Percentiles rank a stretch among this genome's conserved stretches.
Conservation (phyloP, 148 eudicot genomes). For the Arbutus unedo region DNA sequence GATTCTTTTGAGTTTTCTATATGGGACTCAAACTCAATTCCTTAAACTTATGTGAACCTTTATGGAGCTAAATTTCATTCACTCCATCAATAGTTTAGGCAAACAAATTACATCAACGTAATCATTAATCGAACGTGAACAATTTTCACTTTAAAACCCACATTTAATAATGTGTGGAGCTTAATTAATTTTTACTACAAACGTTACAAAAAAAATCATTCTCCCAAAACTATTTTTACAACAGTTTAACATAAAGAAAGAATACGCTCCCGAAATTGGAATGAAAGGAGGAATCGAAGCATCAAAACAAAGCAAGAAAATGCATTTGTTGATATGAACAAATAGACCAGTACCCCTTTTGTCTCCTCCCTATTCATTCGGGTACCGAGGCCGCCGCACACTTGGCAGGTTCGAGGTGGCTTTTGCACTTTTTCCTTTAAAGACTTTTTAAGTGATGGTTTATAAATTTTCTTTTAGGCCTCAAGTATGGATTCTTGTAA, state of each 20-base stretch:
- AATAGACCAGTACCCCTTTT: not conserved
- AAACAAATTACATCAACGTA: no score
- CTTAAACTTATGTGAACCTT: no score
- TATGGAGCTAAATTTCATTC: no score
- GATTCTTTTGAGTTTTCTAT: no score
- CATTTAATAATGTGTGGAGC: no score
- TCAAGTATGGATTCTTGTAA: not conserved
- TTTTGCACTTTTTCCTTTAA: not conserved
- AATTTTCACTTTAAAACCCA: no score
- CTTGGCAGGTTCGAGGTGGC: not conserved
- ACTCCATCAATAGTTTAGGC: no score
- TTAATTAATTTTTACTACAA: no score
- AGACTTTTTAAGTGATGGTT: not conserved
- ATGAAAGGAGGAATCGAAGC: constrained; percentile 1
- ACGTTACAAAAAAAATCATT: no score
- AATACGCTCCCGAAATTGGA: not conserved
- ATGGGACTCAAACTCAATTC: no score
- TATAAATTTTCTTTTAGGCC: not conserved
- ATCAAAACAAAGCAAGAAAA: not conserved
- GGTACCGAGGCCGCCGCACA: not conserved
- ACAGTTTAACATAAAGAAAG: not conserved
- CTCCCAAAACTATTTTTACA: no score
- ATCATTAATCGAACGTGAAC: no score
- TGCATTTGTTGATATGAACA: not conserved
- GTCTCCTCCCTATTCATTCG: not conserved